Evolutionary conservation across 1,284 basidiomycete genomes (phyloP), one percentile per base, ranked within the genome.

Genomic region (Athelia sp.): DNA sequence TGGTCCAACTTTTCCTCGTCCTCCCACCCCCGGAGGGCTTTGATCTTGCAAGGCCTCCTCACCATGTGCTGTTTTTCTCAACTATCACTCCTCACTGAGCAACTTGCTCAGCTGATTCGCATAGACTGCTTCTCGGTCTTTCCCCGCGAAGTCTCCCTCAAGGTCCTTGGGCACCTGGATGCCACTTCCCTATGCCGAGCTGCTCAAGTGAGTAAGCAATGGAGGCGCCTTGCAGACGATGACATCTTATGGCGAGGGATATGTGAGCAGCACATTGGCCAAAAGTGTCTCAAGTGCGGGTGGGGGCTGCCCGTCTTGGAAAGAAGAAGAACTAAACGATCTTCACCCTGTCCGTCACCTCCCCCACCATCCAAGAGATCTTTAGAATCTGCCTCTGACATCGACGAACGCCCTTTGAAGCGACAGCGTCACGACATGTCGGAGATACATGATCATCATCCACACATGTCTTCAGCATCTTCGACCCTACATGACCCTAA

Each of bases 21-120:
- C 1, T 85, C 93, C 0, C 93, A 97, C 61, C 82, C 88, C 10
- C 84, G 92, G 31, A 82, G 96, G 36, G 90, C 91, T 36, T 82
- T 99, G 62, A 98, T 99, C 62, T 85, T 99, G 43, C 93, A 93
- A 62, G 96, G 96, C 26, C 81, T 99, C 52, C 84, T 99, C 58
- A 98, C 97, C n/a, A 99, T 99, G 92, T 99, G 96, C 68, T 99
- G 96, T 71, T 98, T 97, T 73, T 93, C 93, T 35, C 96, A 98
- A 62, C 85, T 99, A n/a, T 98, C 96, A 19, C 88, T 98, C 50
- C 84, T 99, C 45, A 90, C 93, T 14, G 92, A 97, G 54, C 90
- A 95, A 51, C 86, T 99, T 50, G 77, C 85, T 21, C 84, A 91
- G 56, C 86, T 98, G 54, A 98, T 97, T 65, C 87, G 96, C 54